Evolutionary conservation across 257 asterid genomes (phyloP).

Genomic region (Lycium barbarum): DNA sequence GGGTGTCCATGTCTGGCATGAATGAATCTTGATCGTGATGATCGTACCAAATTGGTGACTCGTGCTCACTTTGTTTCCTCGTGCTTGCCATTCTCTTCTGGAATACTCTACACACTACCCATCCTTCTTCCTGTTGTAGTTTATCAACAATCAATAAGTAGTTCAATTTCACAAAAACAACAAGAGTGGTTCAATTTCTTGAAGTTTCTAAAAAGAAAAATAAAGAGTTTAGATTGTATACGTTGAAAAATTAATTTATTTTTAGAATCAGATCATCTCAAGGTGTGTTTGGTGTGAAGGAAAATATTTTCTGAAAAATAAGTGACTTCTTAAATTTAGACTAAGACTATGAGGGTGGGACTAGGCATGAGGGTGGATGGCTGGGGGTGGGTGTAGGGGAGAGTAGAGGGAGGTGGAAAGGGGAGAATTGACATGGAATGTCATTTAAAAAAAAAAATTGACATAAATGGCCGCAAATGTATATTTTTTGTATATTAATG

Average conservation of each 20-base stretch:
- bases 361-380: too few relatives aligned
- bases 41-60: constrained; percentile 82
- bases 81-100: constrained; percentile 64
- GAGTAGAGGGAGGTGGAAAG: too few relatives aligned
- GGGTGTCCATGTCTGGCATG: constrained; percentile 71
- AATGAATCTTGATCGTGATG: constrained; percentile 68
- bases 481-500: too few relatives aligned
- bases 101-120: constrained; percentile 95
- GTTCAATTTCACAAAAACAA: not conserved
- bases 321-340: too few relatives aligned
- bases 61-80: constrained; percentile 64
- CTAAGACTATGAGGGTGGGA: too few relatives aligned
- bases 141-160: not conserved
- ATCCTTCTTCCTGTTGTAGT: constrained; percentile 86
- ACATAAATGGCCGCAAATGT: too few relatives aligned
- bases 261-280: not conserved
- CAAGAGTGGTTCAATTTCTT: not conserved
- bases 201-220: not conserved
- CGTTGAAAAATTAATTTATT: not conserved
- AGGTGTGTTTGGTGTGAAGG: too few relatives aligned
- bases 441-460: too few relatives aligned
- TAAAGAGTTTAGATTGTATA: not conserved
- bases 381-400: too few relatives aligned
- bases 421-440: too few relatives aligned
- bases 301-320: too few relatives aligned